phyloP scores from a whole-genome alignment of 257 asterid species.

The Penstemon eatonii region DNA sequence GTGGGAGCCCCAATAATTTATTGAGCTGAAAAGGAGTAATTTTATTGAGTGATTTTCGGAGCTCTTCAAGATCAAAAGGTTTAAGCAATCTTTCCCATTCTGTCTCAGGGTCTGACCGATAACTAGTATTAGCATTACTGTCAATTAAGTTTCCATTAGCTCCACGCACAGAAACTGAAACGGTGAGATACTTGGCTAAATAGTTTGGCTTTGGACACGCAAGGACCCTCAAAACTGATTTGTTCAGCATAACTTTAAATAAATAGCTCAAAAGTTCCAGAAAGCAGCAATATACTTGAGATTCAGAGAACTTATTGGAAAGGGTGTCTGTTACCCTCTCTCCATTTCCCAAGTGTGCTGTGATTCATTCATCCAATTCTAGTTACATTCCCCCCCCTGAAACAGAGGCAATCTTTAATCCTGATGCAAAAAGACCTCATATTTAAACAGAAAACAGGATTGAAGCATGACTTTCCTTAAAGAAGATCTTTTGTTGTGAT shows the following conservation, averaged over 20 bases:
- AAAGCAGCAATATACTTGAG: slow-evolving; percentile 13
- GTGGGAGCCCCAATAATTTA: slow-evolving; percentile 66
- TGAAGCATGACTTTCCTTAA: background rate
- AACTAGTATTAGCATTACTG: slow-evolving; percentile 26
- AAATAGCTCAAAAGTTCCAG: slow-evolving; percentile 22
- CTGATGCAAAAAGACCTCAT: background rate
- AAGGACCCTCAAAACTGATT: slow-evolving; percentile 23
- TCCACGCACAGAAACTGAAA: slow-evolving; percentile 37
- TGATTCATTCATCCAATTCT: slow-evolving; percentile 8
- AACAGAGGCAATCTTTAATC: slow-evolving; percentile 16
- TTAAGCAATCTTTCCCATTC: slow-evolving; percentile 91
- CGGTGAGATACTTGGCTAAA: slow-evolving; percentile 31
- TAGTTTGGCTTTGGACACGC: slow-evolving; percentile 30
- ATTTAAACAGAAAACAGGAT: slow-evolving; percentile 9
- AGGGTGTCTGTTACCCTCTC: slow-evolving; percentile 10
- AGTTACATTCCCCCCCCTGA: slow-evolving; percentile 21
- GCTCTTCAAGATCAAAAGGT: slow-evolving; percentile 86
- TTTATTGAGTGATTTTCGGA: slow-evolving; percentile 54
- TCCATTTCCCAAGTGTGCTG: background rate
- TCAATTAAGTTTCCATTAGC: slow-evolving; percentile 31
- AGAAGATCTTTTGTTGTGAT: background rate
- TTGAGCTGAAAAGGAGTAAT: slow-evolving; percentile 79
- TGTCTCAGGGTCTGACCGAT: slow-evolving; percentile 53
- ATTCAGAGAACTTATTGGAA: slow-evolving; percentile 14
- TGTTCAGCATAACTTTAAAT: slow-evolving; percentile 38